Conservation (phyloP, 2,329 filamentous ascomycete species). For the Orbilia javanica region DNA sequence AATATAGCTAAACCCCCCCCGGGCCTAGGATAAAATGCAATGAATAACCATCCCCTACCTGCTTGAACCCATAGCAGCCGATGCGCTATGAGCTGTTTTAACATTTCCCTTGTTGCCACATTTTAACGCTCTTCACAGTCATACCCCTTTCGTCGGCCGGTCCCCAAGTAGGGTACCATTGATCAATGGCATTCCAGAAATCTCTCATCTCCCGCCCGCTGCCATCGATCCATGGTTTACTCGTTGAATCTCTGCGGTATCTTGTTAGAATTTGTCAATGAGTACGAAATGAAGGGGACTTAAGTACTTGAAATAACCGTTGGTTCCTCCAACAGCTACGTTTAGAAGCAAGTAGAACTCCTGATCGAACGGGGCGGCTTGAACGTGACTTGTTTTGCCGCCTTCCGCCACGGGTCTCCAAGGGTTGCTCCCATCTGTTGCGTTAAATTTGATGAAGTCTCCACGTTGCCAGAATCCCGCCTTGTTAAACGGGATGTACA, state of each 20-base stretch:
- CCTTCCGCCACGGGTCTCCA: slow-evolving; percentile 63
- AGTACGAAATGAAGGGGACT: not conserved
- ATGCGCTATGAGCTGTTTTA: no score
- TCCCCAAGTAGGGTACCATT: slow-evolving; percentile 55
- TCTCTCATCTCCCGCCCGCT: slow-evolving; percentile 45
- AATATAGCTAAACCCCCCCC: not conserved
- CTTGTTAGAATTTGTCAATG: not conserved
- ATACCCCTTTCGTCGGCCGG: slow-evolving; percentile 35
- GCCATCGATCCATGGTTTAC: slow-evolving; percentile 45
- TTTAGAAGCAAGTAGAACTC: slow-evolving; percentile 70
- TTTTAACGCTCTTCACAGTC: slow-evolving; percentile 41
- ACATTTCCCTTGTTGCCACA: slow-evolving; percentile 53
- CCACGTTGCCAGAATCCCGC: slow-evolving; percentile 66
- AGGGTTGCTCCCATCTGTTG: slow-evolving; percentile 66
- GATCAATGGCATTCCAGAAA: slow-evolving; percentile 36
- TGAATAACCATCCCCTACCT: not conserved
- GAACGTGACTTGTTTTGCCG: slow-evolving; percentile 63
- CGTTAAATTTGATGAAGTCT: slow-evolving; percentile 66
- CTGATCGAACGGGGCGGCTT: slow-evolving; percentile 70
- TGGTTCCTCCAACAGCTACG: slow-evolving; percentile 69
- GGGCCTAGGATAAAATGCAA: not conserved
- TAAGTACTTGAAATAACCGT: slow-evolving; percentile 65
- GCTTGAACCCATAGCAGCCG: not conserved
- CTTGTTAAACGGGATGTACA: slow-evolving; percentile 59
- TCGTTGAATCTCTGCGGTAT: slow-evolving; percentile 22